These are phyloP conservation scores for Gentiana straminea DNA, from an alignment of 257 asterid species.

Conservation along the genomic window DNA sequence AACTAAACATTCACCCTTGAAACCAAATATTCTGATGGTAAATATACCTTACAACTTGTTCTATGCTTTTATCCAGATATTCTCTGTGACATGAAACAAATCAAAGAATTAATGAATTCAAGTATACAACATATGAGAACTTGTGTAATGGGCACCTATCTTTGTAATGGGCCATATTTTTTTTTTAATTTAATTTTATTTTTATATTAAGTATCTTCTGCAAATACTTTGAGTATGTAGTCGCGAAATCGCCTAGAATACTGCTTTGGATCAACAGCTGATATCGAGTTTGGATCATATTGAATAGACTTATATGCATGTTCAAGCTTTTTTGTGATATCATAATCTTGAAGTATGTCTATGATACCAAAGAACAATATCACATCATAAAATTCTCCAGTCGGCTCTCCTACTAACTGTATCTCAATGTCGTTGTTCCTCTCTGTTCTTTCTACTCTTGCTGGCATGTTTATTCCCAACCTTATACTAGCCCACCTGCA, in stretches of 20 bases:
- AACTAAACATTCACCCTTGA: too few species aligned
- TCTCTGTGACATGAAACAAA: too few species aligned
- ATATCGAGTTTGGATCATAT: constrained; percentile 81
- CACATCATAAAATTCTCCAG: constrained; percentile 84
- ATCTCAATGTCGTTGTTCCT: constrained; percentile 48
- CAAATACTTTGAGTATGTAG: constrained; percentile 71
- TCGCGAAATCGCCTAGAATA: constrained; percentile 87
- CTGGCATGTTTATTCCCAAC: constrained; percentile 89
- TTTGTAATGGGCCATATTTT: too few species aligned
- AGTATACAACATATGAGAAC: too few species aligned
- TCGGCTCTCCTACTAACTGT: constrained; percentile 78
- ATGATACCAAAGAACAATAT: constrained; percentile 77
- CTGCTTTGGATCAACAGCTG: constrained; percentile 91
- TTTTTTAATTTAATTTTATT: too few species aligned
- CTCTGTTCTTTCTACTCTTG: constrained; percentile 71
- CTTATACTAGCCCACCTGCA: constrained; percentile 78
- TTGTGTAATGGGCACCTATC: too few species aligned
- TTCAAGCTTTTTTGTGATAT: constrained; percentile 86
- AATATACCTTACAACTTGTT: too few species aligned
- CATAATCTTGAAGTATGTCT: constrained; percentile 95
- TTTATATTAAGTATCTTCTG: constrained; percentile 43
- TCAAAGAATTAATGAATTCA: too few species aligned
- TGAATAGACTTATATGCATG: constrained; percentile 93
- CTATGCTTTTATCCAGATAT: too few species aligned
- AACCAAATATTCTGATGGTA: too few species aligned